A percentile compares a stretch with the other conserved stretches of the same genome.
phyloP scores from a whole-genome alignment of 1,139 yeast species.

The Geotrichum bryndzae region DNA sequence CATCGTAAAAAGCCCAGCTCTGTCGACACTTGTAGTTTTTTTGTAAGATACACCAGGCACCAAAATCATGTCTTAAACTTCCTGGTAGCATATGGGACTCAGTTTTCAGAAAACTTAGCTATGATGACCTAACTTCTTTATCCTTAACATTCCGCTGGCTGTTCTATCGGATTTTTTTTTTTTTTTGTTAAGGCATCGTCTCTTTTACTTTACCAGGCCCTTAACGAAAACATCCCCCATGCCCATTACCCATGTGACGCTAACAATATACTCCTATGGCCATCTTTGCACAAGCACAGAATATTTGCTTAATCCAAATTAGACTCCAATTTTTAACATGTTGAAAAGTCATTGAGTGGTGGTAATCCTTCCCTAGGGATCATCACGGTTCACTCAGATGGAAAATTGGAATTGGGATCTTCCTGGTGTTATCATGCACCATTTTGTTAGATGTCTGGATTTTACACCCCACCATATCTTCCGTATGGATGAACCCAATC shows the following conservation, averaged over 20 bases:
- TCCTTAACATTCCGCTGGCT: background rate
- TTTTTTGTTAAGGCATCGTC: background rate
- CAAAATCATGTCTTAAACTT: background rate
- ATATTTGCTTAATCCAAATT: background rate
- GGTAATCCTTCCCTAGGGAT: background rate
- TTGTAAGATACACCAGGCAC: no score
- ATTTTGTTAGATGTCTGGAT: no score
- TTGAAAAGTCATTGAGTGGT: background rate
- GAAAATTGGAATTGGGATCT: background rate
- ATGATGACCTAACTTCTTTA: background rate
- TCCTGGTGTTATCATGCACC: no score
- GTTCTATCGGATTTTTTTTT: no score
- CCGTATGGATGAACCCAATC: no score
- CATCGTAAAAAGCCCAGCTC: no score
- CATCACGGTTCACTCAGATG: background rate
- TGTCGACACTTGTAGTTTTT: no score
- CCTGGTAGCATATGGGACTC: background rate
- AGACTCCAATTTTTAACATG: no score
- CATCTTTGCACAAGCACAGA: background rate
- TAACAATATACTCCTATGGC: background rate
- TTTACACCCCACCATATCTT: no score
- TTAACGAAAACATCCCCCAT: no score
- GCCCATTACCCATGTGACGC: background rate
- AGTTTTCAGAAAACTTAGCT: background rate
- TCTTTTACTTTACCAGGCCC: background rate